phyloP scores from a whole-genome alignment of 2,329 filamentous ascomycete species.

The Claviceps capensis region DNA sequence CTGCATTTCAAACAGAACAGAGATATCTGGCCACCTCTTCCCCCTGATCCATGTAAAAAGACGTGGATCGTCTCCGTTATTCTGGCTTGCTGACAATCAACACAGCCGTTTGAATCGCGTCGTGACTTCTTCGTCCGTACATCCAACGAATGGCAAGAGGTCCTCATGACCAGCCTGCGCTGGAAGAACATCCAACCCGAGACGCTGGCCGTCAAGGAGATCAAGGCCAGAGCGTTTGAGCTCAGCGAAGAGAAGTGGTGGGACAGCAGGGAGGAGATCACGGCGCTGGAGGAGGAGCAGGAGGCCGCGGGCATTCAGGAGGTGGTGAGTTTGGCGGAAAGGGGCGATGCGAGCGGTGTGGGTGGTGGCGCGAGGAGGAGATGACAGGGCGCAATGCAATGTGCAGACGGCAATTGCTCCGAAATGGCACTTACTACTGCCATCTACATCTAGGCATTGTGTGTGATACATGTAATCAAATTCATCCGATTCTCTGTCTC shows the following conservation, averaged over 20 bases:
- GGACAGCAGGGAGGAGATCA: conserved; percentile 92
- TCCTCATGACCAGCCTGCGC: conserved; percentile 62
- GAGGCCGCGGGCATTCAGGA: conserved; percentile 91
- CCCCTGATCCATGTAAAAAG: not conserved
- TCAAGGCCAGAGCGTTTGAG: conserved; percentile 82
- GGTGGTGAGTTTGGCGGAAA: conserved; percentile 75
- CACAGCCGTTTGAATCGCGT: conserved; percentile 72
- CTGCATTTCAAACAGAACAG: not conserved
- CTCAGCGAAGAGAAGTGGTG: conserved; percentile 96
- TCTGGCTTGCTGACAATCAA: not conserved
- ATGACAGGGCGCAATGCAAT: too few relatives aligned
- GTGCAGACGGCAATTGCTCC: too few relatives aligned
- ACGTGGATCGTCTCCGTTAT: too few relatives aligned
- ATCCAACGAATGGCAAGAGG: conserved; percentile 78
- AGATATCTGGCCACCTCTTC: not conserved
- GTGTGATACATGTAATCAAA: not conserved
- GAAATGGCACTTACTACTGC: too few relatives aligned
- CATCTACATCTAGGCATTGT: too few relatives aligned
- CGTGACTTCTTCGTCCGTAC: conserved; percentile 88
- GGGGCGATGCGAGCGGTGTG: conserved; percentile 36
- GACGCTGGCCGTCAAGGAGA: conserved; percentile 69
- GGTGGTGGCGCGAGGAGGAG: conserved; percentile 13
- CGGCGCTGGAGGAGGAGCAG: conserved; percentile 84
- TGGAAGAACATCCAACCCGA: conserved; percentile 54
- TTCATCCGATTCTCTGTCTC: conserved; percentile 14